A percentile compares a stretch with the other conserved stretches of the same genome.
phyloP scores from a whole-genome alignment of 495 filamentous ascomycete species.

The Barbatosphaeria neglecta region DNA sequence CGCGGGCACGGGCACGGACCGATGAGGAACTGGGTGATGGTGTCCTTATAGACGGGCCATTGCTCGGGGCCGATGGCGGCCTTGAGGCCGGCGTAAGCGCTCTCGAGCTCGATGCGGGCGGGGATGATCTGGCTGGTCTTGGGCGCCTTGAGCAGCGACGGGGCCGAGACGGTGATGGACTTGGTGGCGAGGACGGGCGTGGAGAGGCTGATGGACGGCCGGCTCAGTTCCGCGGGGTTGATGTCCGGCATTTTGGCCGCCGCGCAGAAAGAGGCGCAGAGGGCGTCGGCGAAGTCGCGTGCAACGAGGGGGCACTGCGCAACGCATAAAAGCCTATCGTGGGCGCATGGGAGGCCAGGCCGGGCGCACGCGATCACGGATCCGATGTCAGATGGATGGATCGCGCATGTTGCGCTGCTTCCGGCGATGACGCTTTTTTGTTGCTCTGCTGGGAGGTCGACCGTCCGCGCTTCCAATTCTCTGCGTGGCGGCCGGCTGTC shows the following conservation, averaged over 20 bases:
- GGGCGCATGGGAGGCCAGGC: slow-evolving; percentile 18
- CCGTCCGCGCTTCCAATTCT: neutral
- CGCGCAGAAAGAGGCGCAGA: neutral
- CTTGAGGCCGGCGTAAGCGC: slow-evolving; percentile 79
- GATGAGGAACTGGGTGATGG: slow-evolving; percentile 66
- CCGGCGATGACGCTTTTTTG: slow-evolving; percentile 14
- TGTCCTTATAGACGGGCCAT: slow-evolving; percentile 82
- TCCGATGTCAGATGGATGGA: slow-evolving; percentile 23
- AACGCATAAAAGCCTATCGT: slow-evolving; percentile 26
- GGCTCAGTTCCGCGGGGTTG: slow-evolving; percentile 72
- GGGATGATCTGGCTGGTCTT: slow-evolving; percentile 57
- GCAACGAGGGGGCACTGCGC: slow-evolving; percentile 27
- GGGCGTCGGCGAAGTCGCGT: slow-evolving; percentile 22
- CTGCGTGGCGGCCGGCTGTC: neutral
- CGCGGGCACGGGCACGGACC: slow-evolving; percentile 43
- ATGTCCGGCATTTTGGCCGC: slow-evolving; percentile 60
- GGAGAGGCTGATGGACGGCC: slow-evolving; percentile 48
- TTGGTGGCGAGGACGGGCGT: slow-evolving; percentile 51
- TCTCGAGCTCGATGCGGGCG: slow-evolving; percentile 78
- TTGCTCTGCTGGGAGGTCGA: slow-evolving; percentile 13
- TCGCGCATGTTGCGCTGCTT: slow-evolving; percentile 17
- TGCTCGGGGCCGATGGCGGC: slow-evolving; percentile 62
- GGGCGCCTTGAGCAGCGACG: slow-evolving; percentile 45
- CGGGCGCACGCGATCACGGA: slow-evolving; percentile 26
- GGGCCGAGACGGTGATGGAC: slow-evolving; percentile 43